These are phyloP conservation scores for Bifiguratus adelaidae DNA, from an alignment of 192 early-diverging fungal genomes.

Conservation along the genomic window DNA sequence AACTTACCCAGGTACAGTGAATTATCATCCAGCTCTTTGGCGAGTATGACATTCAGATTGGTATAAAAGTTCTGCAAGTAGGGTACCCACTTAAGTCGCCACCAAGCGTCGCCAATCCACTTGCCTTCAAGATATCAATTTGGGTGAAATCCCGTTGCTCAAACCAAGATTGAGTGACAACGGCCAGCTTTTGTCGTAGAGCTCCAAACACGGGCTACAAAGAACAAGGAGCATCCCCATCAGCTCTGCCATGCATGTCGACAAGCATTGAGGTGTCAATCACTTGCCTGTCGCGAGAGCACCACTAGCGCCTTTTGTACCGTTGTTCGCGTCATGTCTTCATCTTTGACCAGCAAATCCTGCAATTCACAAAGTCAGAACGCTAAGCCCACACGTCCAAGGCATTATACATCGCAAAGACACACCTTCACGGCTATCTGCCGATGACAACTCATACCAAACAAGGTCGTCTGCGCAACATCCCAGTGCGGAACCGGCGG, in stretches of 20 bases:
- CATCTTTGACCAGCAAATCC: constrained; percentile 58
- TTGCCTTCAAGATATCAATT: constrained; percentile 59
- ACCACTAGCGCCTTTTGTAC: constrained; percentile 79
- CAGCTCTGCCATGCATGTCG: too few species aligned
- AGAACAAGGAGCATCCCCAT: neutral
- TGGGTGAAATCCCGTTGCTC: constrained; percentile 70
- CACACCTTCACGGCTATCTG: constrained; percentile 64
- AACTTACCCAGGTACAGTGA: constrained; percentile 55
- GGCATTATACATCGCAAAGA: too few species aligned
- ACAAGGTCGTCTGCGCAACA: constrained; percentile 49
- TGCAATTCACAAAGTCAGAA: constrained; percentile 5
- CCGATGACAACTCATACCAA: constrained; percentile 76
- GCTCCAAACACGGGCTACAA: constrained; percentile 57
- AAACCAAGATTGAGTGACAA: constrained; percentile 74
- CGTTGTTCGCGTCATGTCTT: constrained; percentile 66
- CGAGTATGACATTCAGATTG: constrained; percentile 38
- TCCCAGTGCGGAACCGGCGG: constrained; percentile 58
- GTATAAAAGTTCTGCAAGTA: constrained; percentile 48
- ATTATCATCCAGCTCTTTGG: constrained; percentile 45
- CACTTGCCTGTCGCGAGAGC: constrained; percentile 44
- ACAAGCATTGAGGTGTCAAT: neutral
- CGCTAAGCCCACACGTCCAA: neutral
- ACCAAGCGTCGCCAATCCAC: constrained; percentile 1
- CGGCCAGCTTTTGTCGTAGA: constrained; percentile 56
- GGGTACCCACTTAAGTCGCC: neutral